Percentiles rank a stretch among this genome's conserved stretches.
Evolutionary conservation across 768 basidiomycete genomes (phyloP).

Genomic region (Termitomyces sp.): DNA sequence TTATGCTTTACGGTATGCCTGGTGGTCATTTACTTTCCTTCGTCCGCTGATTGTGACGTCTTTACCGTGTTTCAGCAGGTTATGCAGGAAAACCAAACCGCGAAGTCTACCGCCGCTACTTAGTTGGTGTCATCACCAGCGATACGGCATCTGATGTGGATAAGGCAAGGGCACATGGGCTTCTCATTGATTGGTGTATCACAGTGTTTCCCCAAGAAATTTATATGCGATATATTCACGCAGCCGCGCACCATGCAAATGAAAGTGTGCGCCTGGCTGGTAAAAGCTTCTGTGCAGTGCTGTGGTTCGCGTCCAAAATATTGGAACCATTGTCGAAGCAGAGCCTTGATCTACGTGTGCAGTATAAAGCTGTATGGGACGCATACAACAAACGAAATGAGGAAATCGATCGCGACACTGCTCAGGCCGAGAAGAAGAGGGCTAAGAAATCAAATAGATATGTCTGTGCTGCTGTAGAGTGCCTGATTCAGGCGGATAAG

Average conservation of each 20-base stretch:
- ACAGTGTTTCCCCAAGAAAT: neutral
- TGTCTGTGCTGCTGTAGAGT: slow-evolving; percentile 21
- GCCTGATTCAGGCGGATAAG: slow-evolving; percentile 21
- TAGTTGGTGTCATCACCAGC: slow-evolving; percentile 10
- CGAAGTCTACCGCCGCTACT: slow-evolving; percentile 5
- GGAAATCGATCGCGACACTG: slow-evolving; percentile 12
- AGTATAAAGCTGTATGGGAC: slow-evolving; percentile 17
- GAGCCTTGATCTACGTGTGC: slow-evolving; percentile 9
- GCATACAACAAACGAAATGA: slow-evolving; percentile 15
- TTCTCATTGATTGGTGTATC: slow-evolving; percentile 12
- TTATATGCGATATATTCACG: slow-evolving; percentile 10
- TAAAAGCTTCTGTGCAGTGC: slow-evolving; percentile 11
- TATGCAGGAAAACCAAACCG: slow-evolving; percentile 10
- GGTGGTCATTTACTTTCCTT: neutral
- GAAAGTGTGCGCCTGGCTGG: slow-evolving; percentile 11
- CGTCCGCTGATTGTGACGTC: neutral
- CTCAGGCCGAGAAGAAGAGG: slow-evolving; percentile 19
- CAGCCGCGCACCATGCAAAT: slow-evolving; percentile 17
- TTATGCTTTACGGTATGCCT: slow-evolving; percentile 11
- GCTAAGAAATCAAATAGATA: slow-evolving; percentile 21
- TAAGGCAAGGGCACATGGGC: slow-evolving; percentile 11
- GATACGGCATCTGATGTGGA: neutral
- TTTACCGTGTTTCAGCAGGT: slow-evolving; percentile 9
- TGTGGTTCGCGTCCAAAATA: slow-evolving; percentile 14
- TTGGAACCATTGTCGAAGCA: slow-evolving; percentile 11